phyloP scores from a whole-genome alignment of 352 stramenopile genomes.

The Blastocystis sp. region DNA sequence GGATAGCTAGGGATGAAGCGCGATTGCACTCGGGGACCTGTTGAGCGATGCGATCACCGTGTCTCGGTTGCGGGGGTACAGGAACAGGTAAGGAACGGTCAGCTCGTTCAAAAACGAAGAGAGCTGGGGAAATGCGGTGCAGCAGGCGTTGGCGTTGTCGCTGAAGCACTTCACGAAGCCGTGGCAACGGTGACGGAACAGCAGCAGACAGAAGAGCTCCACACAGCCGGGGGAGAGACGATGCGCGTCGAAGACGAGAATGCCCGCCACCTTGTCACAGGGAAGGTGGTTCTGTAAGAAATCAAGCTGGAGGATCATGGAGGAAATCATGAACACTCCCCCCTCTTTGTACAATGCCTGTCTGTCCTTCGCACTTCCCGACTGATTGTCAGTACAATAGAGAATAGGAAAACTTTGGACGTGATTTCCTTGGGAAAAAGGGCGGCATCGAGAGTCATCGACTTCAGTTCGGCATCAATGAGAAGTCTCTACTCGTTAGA shows the following conservation, averaged over 20 bases:
- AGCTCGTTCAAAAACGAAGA: conserved; percentile 57
- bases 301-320: conserved; percentile 46
- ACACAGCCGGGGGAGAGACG: conserved; percentile 5
- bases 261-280: background rate
- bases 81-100: conserved; percentile 50
- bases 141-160: conserved; percentile 51
- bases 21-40: background rate
- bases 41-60: conserved; percentile 2
- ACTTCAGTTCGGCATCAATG: background rate
- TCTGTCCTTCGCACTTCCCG: conserved; percentile 34
- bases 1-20: conserved; percentile 16
- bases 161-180: conserved; percentile 66
- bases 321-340: conserved; percentile 54
- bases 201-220: conserved; percentile 38
- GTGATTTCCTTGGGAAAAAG: conserved; percentile 61
- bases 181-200: conserved; percentile 53
- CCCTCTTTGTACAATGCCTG: conserved; percentile 41
- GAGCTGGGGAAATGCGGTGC: conserved; percentile 49
- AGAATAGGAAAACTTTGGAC: background rate
- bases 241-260: conserved; percentile 55
- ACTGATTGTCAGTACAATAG: background rate
- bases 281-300: conserved; percentile 65
- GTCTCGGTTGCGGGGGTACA: conserved; percentile 51
- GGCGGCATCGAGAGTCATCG: conserved; percentile 48
- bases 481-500: conserved; percentile 7